Percentiles rank a stretch among this genome's conserved stretches.
These are phyloP conservation scores for Pichia insulana DNA, from an alignment of 805 yeast species.

Conservation along the genomic window DNA sequence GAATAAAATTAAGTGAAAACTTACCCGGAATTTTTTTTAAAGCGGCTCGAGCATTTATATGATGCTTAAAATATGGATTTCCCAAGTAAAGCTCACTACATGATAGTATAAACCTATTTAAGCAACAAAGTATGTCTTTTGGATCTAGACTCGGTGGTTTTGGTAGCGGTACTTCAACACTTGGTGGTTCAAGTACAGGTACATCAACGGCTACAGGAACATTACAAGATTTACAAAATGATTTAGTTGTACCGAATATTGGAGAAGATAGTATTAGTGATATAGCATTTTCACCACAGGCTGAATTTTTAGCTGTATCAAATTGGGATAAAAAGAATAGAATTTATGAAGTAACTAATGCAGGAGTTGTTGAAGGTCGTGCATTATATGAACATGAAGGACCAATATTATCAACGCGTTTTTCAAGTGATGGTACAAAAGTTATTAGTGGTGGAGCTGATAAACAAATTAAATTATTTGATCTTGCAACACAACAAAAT, in stretches of 20 bases:
- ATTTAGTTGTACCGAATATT: conserved; percentile 61
- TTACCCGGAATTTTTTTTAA: no score
- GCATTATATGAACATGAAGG: conserved; percentile 86
- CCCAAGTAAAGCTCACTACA: no score
- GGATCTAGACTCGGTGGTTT: conserved; percentile 24
- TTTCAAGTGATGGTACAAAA: conserved; percentile 82
- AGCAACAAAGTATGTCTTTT: conserved; percentile 20
- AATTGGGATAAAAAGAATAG: conserved; percentile 96
- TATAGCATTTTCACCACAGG: conserved; percentile 77
- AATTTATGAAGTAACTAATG: conserved; percentile 72
- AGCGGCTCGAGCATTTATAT: no score
- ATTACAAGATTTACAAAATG: conserved; percentile 58
- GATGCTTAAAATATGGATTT: no score
- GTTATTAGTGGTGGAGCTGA: conserved; percentile 88
- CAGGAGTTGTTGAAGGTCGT: conserved; percentile 77
- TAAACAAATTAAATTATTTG: conserved; percentile 77
- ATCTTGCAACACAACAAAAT: conserved; percentile 70
- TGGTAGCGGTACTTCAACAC: conserved; percentile 8
- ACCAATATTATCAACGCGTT: conserved; percentile 74
- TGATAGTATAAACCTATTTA: no score
- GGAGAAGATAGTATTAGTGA: conserved; percentile 91
- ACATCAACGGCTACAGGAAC: conserved; percentile 34
- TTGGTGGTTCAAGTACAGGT: conserved; percentile 10
- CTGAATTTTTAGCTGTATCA: conserved; percentile 70
- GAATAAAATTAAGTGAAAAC: no score